Conservation (phyloP, 2,329 filamentous ascomycete species). For the Septoria linicola region DNA sequence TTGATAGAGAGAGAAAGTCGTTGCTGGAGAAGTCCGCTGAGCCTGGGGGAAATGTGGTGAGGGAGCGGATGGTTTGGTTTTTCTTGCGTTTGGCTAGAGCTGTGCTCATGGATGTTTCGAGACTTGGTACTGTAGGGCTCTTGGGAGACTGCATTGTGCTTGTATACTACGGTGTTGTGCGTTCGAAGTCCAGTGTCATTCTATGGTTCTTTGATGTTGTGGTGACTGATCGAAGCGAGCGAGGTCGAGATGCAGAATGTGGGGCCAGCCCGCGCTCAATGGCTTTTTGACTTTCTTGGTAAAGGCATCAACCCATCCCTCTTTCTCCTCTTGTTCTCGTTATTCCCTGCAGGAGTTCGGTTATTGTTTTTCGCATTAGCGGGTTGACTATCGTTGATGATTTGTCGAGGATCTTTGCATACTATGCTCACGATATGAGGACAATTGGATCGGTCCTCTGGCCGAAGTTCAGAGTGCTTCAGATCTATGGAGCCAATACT, state of each 20-base stretch:
- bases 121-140: slow-evolving; percentile 11
- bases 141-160: neutral
- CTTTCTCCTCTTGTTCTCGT: neutral
- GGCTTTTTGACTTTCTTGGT: slow-evolving; percentile 13
- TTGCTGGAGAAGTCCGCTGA: slow-evolving; percentile 63
- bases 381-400: neutral
- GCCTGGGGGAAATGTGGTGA: slow-evolving; percentile 47
- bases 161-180: neutral
- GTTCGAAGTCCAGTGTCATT: too few species aligned
- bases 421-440: slow-evolving; percentile 38
- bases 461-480: slow-evolving; percentile 66
- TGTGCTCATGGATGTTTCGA: slow-evolving; percentile 32
- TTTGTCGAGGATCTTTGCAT: neutral
- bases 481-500: slow-evolving; percentile 81
- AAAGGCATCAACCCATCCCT: neutral
- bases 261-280: slow-evolving; percentile 4
- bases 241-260: neutral
- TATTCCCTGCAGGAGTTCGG: too few species aligned
- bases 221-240: neutral
- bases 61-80: slow-evolving; percentile 47
- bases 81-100: slow-evolving; percentile 42
- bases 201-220: too few species aligned
- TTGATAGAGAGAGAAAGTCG: slow-evolving; percentile 62
- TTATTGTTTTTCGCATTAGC: too few species aligned
- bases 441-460: slow-evolving; percentile 63